A percentile compares a stretch with the other conserved stretches of the same genome.
Conservation (phyloP, 2,329 filamentous ascomycete genomes). For the Dothistroma septosporum region DNA sequence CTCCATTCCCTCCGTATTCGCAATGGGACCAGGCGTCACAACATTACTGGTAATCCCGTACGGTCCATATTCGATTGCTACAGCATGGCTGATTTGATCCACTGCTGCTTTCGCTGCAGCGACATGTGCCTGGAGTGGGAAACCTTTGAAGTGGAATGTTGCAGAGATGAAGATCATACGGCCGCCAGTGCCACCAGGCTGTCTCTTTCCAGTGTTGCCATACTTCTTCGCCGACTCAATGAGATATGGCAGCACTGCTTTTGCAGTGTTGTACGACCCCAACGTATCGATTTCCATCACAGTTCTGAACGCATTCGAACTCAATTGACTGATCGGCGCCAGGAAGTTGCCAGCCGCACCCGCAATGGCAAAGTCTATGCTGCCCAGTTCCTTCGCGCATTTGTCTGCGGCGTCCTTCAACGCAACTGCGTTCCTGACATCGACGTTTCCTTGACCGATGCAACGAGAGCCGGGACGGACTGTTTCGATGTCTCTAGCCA, state of each 20-base stretch:
- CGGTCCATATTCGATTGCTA: constrained; percentile 86
- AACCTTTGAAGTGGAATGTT: constrained; percentile 84
- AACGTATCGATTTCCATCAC: constrained; percentile 96
- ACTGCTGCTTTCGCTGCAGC: constrained; percentile 86
- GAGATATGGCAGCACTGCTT: constrained; percentile 81
- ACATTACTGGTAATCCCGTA: constrained; percentile 82
- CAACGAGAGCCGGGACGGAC: constrained; percentile 76
- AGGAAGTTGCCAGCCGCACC: constrained; percentile 96
- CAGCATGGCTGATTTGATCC: constrained; percentile 73
- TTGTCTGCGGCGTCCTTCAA: constrained; percentile 70
- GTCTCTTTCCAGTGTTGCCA: constrained; percentile 53
- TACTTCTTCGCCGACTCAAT: constrained; percentile 65
- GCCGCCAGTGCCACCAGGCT: constrained; percentile 56
- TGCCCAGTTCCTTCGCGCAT: constrained; percentile 77
- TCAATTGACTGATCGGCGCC: constrained; percentile 75
- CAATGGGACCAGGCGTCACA: constrained; percentile 82
- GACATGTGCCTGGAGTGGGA: constrained; percentile 84
- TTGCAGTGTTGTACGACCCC: constrained; percentile 90
- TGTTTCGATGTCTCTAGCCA: constrained; percentile 76
- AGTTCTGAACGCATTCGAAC: constrained; percentile 84
- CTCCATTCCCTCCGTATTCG: constrained; percentile 65
- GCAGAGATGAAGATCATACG: constrained; percentile 88
- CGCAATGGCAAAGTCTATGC: constrained; percentile 89
- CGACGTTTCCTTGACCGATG: constrained; percentile 70
- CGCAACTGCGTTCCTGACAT: constrained; percentile 64